phyloP scores from a whole-genome alignment of 2,329 filamentous ascomycete species.

The Teratosphaeriaceae sp. region DNA sequence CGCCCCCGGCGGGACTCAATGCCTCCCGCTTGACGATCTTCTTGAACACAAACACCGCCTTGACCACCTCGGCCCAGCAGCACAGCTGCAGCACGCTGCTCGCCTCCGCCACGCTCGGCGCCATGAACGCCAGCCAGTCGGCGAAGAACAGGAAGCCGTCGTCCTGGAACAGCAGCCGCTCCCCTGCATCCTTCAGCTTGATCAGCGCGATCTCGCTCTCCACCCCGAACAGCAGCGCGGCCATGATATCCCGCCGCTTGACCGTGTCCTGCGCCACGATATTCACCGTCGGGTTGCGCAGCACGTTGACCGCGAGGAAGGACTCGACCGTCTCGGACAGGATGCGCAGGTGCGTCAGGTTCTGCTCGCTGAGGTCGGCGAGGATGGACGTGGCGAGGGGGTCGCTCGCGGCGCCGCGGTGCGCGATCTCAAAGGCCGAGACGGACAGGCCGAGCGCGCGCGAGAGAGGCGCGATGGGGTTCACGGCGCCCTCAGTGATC shows the following conservation, averaged over 20 bases:
- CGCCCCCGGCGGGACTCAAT: not conserved
- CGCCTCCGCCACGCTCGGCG: constrained; percentile 23
- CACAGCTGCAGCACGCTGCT: constrained; percentile 69
- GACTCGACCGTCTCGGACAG: constrained; percentile 82
- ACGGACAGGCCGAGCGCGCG: constrained; percentile 72
- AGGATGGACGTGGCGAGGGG: constrained; percentile 63
- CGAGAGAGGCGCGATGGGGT: constrained; percentile 19
- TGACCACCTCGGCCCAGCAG: constrained; percentile 85
- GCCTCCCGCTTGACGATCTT: constrained; percentile 9
- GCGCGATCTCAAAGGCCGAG: constrained; percentile 81
- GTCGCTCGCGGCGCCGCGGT: constrained; percentile 70
- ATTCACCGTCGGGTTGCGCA: constrained; percentile 48
- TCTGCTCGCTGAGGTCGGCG: constrained; percentile 76
- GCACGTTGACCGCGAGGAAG: constrained; percentile 70
- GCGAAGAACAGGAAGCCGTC: constrained; percentile 77
- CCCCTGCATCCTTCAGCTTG: constrained; percentile 14
- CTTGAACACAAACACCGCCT: constrained; percentile 58
- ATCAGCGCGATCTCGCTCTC: constrained; percentile 19
- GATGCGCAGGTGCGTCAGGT: constrained; percentile 78
- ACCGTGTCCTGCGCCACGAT: constrained; percentile 18
- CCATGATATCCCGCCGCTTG: constrained; percentile 22
- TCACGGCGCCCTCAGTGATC: constrained; percentile 13
- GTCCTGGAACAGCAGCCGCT: constrained; percentile 51
- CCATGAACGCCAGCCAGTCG: constrained; percentile 42
- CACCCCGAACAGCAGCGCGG: constrained; percentile 24